These are phyloP conservation scores for Suillus spraguei DNA, from an alignment of 768 basidiomycete species.

Conservation along the genomic window DNA sequence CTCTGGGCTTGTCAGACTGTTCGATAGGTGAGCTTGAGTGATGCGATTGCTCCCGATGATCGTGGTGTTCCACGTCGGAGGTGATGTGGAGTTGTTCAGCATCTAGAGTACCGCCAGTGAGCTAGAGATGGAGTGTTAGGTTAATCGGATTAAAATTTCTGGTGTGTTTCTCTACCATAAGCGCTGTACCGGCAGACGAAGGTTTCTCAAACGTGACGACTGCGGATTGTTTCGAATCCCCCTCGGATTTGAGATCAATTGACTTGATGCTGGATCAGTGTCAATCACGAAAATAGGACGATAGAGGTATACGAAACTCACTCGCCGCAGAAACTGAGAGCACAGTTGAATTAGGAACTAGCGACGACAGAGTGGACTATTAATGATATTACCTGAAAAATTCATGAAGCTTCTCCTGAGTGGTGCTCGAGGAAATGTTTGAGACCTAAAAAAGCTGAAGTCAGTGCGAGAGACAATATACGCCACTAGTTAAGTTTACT, in stretches of 20 bases:
- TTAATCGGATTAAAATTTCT: background rate
- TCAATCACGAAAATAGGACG: slow-evolving; percentile 8
- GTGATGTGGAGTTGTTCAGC: slow-evolving; percentile 69
- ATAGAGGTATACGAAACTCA: slow-evolving; percentile 31
- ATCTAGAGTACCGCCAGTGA: slow-evolving; percentile 79
- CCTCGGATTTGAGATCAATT: slow-evolving; percentile 57
- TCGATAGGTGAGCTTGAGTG: slow-evolving; percentile 50
- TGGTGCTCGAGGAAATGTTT: slow-evolving; percentile 66
- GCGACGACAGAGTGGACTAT: slow-evolving; percentile 6
- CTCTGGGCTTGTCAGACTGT: slow-evolving; percentile 91
- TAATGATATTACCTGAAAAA: slow-evolving; percentile 78
- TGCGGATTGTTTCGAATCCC: slow-evolving; percentile 49
- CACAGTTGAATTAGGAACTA: slow-evolving; percentile 11
- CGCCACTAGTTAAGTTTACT: slow-evolving; percentile 38
- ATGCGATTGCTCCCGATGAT: slow-evolving; percentile 49
- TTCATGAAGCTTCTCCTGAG: slow-evolving; percentile 67
- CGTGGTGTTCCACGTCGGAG: slow-evolving; percentile 62
- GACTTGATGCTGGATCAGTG: slow-evolving; percentile 53
- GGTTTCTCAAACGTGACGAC: slow-evolving; percentile 82
- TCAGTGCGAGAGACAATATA: background rate
- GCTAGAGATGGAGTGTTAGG: slow-evolving; percentile 35
- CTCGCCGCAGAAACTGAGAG: slow-evolving; percentile 84
- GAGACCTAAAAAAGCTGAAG: slow-evolving; percentile 56
- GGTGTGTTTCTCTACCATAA: slow-evolving; percentile 56
- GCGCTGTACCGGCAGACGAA: slow-evolving; percentile 81